These are phyloP conservation scores for Colletotrichum horii DNA, from an alignment of 2,329 filamentous ascomycete genomes.

Conservation along the genomic window DNA sequence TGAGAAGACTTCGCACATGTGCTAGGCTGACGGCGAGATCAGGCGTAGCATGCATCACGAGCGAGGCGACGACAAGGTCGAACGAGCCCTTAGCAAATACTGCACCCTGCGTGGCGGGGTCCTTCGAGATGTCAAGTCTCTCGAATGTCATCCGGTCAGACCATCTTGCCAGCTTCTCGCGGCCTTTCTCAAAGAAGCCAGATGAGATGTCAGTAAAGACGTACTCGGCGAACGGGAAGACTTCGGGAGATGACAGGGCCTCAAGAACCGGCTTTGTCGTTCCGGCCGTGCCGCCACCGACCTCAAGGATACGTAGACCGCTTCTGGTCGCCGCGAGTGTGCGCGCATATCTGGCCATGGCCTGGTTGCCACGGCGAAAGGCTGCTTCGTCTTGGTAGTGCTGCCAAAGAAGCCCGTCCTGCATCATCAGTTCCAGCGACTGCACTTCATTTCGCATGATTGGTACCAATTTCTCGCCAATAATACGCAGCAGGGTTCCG, in stretches of 20 bases:
- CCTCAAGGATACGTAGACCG: conserved; percentile 28
- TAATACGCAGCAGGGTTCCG: conserved; percentile 22
- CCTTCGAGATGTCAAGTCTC: conserved; percentile 35
- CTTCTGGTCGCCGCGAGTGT: conserved; percentile 3
- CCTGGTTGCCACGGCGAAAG: conserved; percentile 29
- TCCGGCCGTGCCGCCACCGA: conserved; percentile 49
- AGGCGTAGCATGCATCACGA: conserved; percentile 32
- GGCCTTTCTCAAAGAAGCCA: conserved; percentile 29
- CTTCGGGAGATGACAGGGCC: neutral
- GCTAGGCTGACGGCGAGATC: conserved; percentile 24
- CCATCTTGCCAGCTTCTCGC: conserved; percentile 27
- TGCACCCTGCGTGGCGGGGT: conserved; percentile 28
- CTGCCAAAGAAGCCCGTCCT: conserved; percentile 26
- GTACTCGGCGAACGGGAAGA: conserved; percentile 24
- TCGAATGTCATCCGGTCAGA: conserved; percentile 22
- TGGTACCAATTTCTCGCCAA: conserved; percentile 26
- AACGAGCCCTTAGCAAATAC: conserved; percentile 26
- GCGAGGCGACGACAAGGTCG: conserved; percentile 33
- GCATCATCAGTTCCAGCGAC: conserved; percentile 32
- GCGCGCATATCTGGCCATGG: neutral
- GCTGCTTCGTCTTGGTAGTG: conserved; percentile 25
- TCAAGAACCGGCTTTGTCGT: conserved; percentile 40
- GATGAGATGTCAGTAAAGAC: conserved; percentile 33
- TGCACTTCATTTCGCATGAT: conserved; percentile 29
- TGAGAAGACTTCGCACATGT: conserved; percentile 30